These are phyloP conservation scores for Sclerotinia trifoliorum DNA, from an alignment of 2,329 filamentous ascomycete species.

Conservation along the genomic window DNA sequence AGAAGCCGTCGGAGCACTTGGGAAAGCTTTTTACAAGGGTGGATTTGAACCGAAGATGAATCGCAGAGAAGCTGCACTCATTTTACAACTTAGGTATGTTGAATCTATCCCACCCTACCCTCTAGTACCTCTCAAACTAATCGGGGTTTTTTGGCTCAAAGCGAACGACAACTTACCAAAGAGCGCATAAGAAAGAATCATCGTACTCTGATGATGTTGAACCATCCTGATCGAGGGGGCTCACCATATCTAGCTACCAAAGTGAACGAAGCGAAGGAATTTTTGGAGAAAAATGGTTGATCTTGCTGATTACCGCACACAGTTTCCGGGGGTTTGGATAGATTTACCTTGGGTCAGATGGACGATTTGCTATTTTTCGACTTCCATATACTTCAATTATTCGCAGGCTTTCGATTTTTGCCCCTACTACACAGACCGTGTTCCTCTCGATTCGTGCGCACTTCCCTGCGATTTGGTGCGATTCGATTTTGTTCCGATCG, in stretches of 20 bases:
- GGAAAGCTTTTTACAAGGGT: constrained; percentile 95
- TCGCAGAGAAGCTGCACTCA: constrained; percentile 83
- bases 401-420: background rate
- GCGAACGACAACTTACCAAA: constrained; percentile 83
- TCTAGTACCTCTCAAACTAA: background rate
- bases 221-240: constrained; percentile 95
- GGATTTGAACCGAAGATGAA: constrained; percentile 98
- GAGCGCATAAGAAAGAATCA: constrained; percentile 96
- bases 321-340: constrained; percentile 17
- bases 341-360: background rate
- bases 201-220: constrained; percentile 91
- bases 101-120: background rate
- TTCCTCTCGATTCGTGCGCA: background rate
- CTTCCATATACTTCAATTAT: background rate
- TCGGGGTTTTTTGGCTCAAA: constrained; percentile 42
- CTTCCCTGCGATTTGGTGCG: background rate
- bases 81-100: constrained; percentile 80
- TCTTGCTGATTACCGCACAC: background rate
- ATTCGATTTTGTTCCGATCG: background rate
- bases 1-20: constrained; percentile 70
- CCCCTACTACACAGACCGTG: background rate
- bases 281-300: constrained; percentile 71
- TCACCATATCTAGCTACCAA: constrained; percentile 97
- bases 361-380: background rate
- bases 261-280: constrained; percentile 97